Evolutionary conservation across 495 filamentous ascomycete genomes (phyloP), one percentile per base, ranked within the genome.

Genomic region (Sporormia fimetaria): DNA sequence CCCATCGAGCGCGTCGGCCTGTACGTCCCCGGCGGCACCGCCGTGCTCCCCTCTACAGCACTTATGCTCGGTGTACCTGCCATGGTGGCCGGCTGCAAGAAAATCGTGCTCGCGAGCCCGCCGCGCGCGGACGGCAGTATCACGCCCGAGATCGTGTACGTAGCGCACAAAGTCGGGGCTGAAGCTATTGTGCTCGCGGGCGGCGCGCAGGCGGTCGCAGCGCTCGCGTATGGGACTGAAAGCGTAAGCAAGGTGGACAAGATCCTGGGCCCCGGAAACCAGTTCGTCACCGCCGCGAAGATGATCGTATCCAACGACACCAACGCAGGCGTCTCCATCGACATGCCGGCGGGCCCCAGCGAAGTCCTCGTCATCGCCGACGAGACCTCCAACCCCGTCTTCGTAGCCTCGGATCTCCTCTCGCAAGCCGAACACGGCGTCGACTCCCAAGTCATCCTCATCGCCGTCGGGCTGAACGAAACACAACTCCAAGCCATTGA

Each of bases 341-440:
- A 98, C 58, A 98, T 98, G 90, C 90, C 90, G 8, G 90, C 90
- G 26, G 90, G 90, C 7, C 90, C 90, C 3, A 94, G 86, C 30
- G 90, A 98, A 60, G 88, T 98, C 2, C 75, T 98, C 5, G 90
- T 98, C 26, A 73, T 98, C 24, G 92, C 90, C n/a, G 90, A 98
- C 66, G 75, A 77, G 60, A 65, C 74, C 32, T 79, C 90, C 21
- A 92, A 88, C 57, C 92, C 90, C 2, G 86, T 84, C 0, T 98
- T 98, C 54, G 90, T 98, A 14, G 90, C 88, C 2, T 86, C 83
- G 6, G 90, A 98, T 57, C 73, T 98, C 5, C 70, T 98, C 25
- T 90, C 82, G 16, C 90, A 98, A 67, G 92, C 90, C 0, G 90
- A 98, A 61, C 90, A 98, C 61, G 90, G 90, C 33, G 78, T 85